Evolutionary conservation across 331 rosid genomes (phyloP).

Genomic region (Malus hybrid): DNA sequence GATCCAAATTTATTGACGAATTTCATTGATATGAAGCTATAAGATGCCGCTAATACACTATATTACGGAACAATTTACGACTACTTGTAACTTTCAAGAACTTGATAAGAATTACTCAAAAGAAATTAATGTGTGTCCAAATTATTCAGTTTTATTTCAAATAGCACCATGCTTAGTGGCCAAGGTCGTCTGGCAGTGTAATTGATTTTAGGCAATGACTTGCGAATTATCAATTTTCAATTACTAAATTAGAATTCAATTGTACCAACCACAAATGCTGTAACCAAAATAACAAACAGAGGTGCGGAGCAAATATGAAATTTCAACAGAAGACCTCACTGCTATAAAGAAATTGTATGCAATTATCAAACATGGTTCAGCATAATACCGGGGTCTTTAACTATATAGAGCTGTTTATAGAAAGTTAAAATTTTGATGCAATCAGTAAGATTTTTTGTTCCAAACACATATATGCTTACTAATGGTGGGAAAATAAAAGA

Average conservation of each 20-base stretch:
- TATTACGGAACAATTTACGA: neutral
- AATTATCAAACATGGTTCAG: neutral
- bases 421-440: neutral
- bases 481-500: constrained; percentile 4
- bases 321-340: neutral
- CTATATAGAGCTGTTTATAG: neutral
- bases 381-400: neutral
- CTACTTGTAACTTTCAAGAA: neutral
- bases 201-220: neutral
- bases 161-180: neutral
- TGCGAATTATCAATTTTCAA: neutral
- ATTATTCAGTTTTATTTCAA: neutral
- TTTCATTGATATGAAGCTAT: neutral
- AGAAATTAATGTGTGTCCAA: neutral
- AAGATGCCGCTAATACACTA: neutral
- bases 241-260: neutral
- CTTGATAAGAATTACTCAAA: neutral
- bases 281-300: neutral
- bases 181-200: neutral
- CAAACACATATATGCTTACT: neutral
- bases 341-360: neutral
- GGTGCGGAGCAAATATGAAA: neutral
- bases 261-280: neutral
- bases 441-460: neutral
- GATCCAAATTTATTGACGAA: neutral